Conservation (phyloP, 1,284 basidiomycete genomes). For the Waitea zeae region DNA sequence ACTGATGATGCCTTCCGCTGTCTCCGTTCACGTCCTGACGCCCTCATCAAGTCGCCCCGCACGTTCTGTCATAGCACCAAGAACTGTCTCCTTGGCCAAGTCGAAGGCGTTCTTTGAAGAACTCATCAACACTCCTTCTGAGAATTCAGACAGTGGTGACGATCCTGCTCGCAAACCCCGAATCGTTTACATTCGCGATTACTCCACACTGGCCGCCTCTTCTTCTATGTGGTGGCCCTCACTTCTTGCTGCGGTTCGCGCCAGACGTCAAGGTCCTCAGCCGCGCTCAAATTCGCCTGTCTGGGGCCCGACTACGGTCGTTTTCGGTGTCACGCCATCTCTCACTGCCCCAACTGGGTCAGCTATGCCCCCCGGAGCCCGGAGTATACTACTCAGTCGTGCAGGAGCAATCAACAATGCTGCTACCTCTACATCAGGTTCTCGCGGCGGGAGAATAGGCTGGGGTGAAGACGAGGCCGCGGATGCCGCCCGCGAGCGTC, state of each 20-base stretch:
- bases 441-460: conserved; percentile 18
- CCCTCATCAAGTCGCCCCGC: conserved; percentile 17
- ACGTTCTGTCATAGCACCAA: conserved; percentile 13
- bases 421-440: background rate
- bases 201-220: conserved; percentile 53
- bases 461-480: conserved; percentile 49
- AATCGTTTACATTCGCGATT: conserved; percentile 74
- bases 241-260: conserved; percentile 57
- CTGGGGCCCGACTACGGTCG: conserved; percentile 54
- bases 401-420: conserved; percentile 8
- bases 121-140: conserved; percentile 32
- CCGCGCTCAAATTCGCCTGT: conserved; percentile 37
- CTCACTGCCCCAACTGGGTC: conserved; percentile 30
- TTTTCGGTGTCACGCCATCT: conserved; percentile 71
- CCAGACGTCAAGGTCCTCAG: conserved; percentile 46
- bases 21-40: conserved; percentile 34
- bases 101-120: conserved; percentile 58
- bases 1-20: conserved; percentile 13
- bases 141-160: conserved; percentile 45
- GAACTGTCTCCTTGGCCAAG: conserved; percentile 26
- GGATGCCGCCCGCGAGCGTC: conserved; percentile 46
- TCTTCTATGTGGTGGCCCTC: conserved; percentile 68
- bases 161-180: conserved; percentile 53
- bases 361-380: conserved; percentile 7
- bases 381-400: conserved; percentile 19